Conservation (phyloP, 805 yeast species). For the Pichia membranifaciens region DNA sequence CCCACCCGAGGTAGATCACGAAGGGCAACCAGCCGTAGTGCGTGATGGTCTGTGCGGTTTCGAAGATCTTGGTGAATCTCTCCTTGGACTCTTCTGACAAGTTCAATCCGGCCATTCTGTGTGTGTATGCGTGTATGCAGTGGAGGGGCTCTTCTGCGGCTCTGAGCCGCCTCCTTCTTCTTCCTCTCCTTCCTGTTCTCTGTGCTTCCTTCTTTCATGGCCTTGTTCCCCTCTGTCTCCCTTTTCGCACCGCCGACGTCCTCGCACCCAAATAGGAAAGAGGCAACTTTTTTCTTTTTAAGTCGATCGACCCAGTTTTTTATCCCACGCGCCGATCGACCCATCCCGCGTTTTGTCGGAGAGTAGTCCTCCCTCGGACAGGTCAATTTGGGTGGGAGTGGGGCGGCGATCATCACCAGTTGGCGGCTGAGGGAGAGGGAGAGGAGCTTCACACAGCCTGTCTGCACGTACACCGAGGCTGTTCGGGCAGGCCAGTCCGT, state of each 20-base stretch:
- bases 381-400: no score
- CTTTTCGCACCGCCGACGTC: no score
- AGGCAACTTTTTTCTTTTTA: background rate
- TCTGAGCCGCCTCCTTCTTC: background rate
- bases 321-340: background rate
- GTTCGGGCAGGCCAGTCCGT: no score
- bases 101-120: constrained; percentile 34
- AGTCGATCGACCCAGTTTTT: constrained; percentile 4
- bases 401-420: no score
- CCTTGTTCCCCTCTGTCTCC: no score
- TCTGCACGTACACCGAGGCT: no score
- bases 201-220: background rate
- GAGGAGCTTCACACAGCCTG: background rate
- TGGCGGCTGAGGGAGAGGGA: no score
- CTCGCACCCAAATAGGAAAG: no score
- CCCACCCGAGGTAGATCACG: constrained; percentile 85
- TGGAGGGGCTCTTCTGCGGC: background rate
- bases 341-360: background rate
- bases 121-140: background rate
- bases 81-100: constrained; percentile 56
- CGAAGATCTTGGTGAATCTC: constrained; percentile 78
- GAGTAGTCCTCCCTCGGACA: background rate
- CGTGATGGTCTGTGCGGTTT: constrained; percentile 76
- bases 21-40: constrained; percentile 98
- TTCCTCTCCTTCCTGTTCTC: background rate